Conservation (phyloP, 306 rosid genomes). For the Acacia acuminata region DNA sequence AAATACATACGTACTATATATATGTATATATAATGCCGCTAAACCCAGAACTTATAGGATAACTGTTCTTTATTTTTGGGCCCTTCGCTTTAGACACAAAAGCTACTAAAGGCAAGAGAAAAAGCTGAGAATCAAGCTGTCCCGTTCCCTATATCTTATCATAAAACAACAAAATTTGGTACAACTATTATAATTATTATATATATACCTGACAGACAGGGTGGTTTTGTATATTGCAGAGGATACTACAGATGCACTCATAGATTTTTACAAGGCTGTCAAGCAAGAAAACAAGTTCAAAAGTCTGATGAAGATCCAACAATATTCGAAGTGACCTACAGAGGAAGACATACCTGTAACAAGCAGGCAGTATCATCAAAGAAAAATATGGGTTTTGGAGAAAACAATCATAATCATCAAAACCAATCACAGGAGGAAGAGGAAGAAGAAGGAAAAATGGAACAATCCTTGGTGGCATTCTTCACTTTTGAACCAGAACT, state of each 20-base stretch:
- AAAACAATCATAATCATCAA: slow-evolving; percentile 27
- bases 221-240: slow-evolving; percentile 49
- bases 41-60: background rate
- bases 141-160: background rate
- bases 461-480: slow-evolving; percentile 19
- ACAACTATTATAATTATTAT: background rate
- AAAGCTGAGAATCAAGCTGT: background rate
- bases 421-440: slow-evolving; percentile 15
- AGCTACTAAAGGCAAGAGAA: background rate
- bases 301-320: slow-evolving; percentile 63
- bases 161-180: background rate
- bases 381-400: slow-evolving; percentile 28
- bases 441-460: slow-evolving; percentile 33
- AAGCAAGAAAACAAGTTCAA: slow-evolving; percentile 90
- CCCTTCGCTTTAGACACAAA: background rate
- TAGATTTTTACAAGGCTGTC: slow-evolving; percentile 61
- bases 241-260: slow-evolving; percentile 86
- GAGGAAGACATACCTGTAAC: slow-evolving; percentile 73
- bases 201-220: background rate
- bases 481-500: slow-evolving; percentile 42
- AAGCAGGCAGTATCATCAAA: slow-evolving; percentile 35
- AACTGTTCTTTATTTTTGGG: slow-evolving; percentile 5
- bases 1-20: no score
- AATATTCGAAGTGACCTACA: slow-evolving; percentile 50
- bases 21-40: background rate